These are phyloP conservation scores for Peterozyma toletana DNA, from an alignment of 805 yeast species.

Conservation along the genomic window DNA sequence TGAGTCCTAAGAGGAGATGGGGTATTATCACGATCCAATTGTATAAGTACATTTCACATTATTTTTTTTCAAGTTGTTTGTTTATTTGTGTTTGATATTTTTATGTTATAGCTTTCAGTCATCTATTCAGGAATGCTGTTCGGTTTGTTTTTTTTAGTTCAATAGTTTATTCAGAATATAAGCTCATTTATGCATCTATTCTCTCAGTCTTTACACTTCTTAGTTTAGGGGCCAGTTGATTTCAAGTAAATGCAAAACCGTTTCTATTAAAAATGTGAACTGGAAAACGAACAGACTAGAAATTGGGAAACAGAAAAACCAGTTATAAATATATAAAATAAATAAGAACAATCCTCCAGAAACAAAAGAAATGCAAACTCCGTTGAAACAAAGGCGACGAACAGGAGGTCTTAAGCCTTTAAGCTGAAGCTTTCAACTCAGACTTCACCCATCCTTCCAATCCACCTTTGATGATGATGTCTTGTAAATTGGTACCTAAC, in stretches of 20 bases:
- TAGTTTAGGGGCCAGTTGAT: no score
- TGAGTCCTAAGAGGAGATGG: not conserved
- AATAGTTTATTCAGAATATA: no score
- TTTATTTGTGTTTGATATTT: not conserved
- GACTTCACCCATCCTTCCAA: slow-evolving; percentile 96
- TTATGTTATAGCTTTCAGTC: not conserved
- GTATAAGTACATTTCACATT: not conserved
- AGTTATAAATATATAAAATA: not conserved
- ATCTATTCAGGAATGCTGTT: no score
- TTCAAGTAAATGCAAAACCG: no score
- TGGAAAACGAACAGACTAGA: no score
- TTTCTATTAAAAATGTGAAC: no score
- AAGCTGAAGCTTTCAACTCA: slow-evolving; percentile 31
- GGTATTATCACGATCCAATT: not conserved
- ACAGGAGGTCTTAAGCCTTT: not conserved
- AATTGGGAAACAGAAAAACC: no score
- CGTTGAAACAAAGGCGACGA: not conserved
- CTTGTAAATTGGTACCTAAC: slow-evolving; percentile 91
- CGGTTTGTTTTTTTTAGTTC: no score
- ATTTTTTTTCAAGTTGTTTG: not conserved
- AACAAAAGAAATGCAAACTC: not conserved
- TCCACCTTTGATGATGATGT: slow-evolving; percentile 94
- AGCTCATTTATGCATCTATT: no score
- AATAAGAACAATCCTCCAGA: not conserved
- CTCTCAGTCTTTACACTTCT: no score